Percentiles rank a stretch among this genome's conserved stretches.
Evolutionary conservation across 148 eudicot species (phyloP).

Genomic region (Vaccinium vitisidaea): DNA sequence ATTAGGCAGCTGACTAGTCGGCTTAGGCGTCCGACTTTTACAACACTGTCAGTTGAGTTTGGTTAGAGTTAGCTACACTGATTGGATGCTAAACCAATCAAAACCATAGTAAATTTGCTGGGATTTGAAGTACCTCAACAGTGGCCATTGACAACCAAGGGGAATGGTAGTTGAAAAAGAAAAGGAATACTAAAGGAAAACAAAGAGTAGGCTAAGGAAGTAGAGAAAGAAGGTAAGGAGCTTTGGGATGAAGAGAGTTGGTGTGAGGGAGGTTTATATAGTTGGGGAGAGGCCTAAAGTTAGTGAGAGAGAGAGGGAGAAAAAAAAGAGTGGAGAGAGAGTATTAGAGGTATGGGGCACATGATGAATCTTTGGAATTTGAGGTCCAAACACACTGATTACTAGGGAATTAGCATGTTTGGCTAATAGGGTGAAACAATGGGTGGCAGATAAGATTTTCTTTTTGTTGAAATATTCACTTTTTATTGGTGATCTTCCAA

Average conservation of each 20-base stretch:
- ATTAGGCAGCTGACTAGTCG: no score
- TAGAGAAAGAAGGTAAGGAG: not conserved
- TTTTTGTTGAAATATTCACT: not conserved
- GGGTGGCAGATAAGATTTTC: not conserved
- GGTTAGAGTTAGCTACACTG: not conserved
- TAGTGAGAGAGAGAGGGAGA: not conserved
- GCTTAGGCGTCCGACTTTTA: no score
- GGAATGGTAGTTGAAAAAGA: not conserved
- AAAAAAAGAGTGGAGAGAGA: not conserved
- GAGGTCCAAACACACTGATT: not conserved
- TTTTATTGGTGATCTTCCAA: not conserved
- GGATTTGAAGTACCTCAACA: conserved; percentile 23
- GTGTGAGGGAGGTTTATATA: conserved; percentile 21
- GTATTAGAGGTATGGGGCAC: not conserved
- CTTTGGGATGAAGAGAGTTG: conserved; percentile 5
- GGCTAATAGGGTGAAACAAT: not conserved
- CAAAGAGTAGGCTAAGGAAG: not conserved
- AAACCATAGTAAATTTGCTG: not conserved
- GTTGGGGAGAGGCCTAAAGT: conserved; percentile 12
- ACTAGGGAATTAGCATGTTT: not conserved
- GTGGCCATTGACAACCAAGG: conserved; percentile 20
- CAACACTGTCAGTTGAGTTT: not conserved
- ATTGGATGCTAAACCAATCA: not conserved
- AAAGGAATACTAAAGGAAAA: not conserved
- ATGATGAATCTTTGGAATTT: not conserved